Base-by-base conservation (phyloP, 2,329 filamentous ascomycete genomes). In the Chlorencoelia australis region DNA sequence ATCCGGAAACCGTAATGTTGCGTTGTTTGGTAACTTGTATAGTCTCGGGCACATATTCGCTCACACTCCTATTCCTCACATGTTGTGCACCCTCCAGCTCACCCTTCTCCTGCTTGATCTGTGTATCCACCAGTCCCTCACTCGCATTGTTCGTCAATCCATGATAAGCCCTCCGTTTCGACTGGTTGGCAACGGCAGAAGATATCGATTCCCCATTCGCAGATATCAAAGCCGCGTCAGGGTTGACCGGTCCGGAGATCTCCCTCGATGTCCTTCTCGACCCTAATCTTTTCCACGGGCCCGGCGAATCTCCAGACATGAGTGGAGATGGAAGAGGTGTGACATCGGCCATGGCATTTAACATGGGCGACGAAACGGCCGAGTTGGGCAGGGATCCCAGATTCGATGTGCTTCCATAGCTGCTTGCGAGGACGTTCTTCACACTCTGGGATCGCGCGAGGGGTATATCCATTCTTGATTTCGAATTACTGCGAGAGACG, bases 1-100 rank as follows among this genome's bases (percentile, higher is more conserved):
- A 66, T 1, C 76, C 76, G 5, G 80, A 81, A 11, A 91, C 76
- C 0, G 81, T 84, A 37, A 83, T 71, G 44, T 85, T 79, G 28
- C 86, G 74, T 20, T 65, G 62, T 52, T 76, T 82, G 1, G 79
- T 69, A 33, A 82, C 71, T 28, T 76, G 68, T 45, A 80, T 65
- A 4, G 73, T 64, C 36, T 91, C 82, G 2, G 87, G 86, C 0
- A 77, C 70, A 58, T 94, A 94, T 46, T 95, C 88, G 63, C 87
- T 94, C 17, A 91, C 65, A 59, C 88, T 95, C 50, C 88, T 73
- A 57, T 91, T 87, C 41, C 83, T 73, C 9, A 66, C 65, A 57
- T 85, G 82, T n/a, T n/a, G n/a, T n/a, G n/a, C n/a, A 10, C 49
- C 48, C 40, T 53, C 47, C 9, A 38, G 42, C n/a, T n/a, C n/a